A percentile compares a stretch with the other conserved stretches of the same genome.
These are phyloP conservation scores for Leccinum griseonigrum DNA, from an alignment of 1,284 basidiomycete species.

Conservation along the genomic window DNA sequence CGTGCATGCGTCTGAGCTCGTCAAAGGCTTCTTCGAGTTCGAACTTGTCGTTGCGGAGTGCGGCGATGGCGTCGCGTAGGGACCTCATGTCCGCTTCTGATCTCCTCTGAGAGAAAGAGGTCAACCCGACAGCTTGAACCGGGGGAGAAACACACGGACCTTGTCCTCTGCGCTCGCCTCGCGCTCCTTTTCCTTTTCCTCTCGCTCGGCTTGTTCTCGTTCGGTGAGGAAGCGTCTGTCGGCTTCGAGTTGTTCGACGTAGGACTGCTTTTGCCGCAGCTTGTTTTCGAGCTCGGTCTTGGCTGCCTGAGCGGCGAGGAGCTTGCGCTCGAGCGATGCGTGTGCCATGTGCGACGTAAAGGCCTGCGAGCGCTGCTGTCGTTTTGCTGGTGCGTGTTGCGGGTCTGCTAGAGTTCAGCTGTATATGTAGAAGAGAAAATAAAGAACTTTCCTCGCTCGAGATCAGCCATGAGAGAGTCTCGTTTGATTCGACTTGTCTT, in stretches of 20 bases:
- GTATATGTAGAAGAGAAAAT: neutral
- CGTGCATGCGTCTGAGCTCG: slow-evolving; percentile 41
- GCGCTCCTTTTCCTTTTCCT: slow-evolving; percentile 46
- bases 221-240: slow-evolving; percentile 64
- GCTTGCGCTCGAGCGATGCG: slow-evolving; percentile 59
- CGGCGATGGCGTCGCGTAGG: slow-evolving; percentile 43
- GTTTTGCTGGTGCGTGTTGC: slow-evolving; percentile 57
- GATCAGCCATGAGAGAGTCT: slow-evolving; percentile 62
- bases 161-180: slow-evolving; percentile 49
- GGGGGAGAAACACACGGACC: slow-evolving; percentile 36
- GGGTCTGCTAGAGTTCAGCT: slow-evolving; percentile 38
- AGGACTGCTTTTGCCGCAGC: slow-evolving; percentile 57
- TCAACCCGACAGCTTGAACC: neutral
- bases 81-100: slow-evolving; percentile 47
- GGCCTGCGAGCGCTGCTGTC: slow-evolving; percentile 57
- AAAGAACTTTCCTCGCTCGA: slow-evolving; percentile 53
- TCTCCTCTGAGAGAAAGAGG: slow-evolving; percentile 14
- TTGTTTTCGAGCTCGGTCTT: slow-evolving; percentile 62
- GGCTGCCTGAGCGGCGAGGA: slow-evolving; percentile 54
- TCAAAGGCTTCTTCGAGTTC: slow-evolving; percentile 55
- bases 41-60: slow-evolving; percentile 51
- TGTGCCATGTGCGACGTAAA: slow-evolving; percentile 58
- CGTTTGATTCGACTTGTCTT: slow-evolving; percentile 38
- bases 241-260: slow-evolving; percentile 58
- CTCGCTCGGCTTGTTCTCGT: slow-evolving; percentile 56